Evolutionary conservation across 345 rosid genomes (phyloP), one percentile per base, ranked within the genome.

Genomic region (Atalantia buxifolia): DNA sequence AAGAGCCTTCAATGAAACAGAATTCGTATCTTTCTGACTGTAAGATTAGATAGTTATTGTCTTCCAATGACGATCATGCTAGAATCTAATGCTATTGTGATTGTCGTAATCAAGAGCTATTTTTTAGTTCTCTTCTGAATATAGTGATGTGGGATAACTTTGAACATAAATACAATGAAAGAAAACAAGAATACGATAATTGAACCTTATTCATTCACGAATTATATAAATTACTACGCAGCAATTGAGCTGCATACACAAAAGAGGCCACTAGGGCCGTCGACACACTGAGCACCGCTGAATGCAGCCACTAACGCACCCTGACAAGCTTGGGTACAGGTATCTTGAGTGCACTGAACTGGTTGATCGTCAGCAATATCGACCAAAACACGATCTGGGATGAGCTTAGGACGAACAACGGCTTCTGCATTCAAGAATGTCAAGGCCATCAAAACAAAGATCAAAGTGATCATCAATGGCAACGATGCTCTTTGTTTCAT

Each of bases 1-100:
- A 56, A 87, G 31, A 75, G 25, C 68, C 77, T 82, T 69, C 78
- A 82, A 78, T 73, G 83, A 80, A 78, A 45, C 78, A 69, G 38
- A 59, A 36, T 61, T 67, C 73, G 8, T 14, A 35, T 68, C 18
- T 56, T 55, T 67, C 5, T 53, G 38, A n/a, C 62, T 76, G 16
- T 50, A 65, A 64, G 45, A 33, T 75, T 48, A 50, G 50, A 75
- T 42, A 13, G 71, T 48, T 31, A 64, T 59, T 38, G 31, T 59
- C 76, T 24, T 7, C 55, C 55, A 35, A 6, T 36, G 50, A 36
- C 18, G 28, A 36, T 6, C 14, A 4, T 59, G 22, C 18, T 48
- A 28, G 74, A 45, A 30, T 31, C 8, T 53, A 1, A 28, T 19
- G 55, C 56, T 28, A 71, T 10, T 30, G 61, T 55, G 13, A 53